phyloP scores from a whole-genome alignment of 306 rosid species.

The Vicia villosa region DNA sequence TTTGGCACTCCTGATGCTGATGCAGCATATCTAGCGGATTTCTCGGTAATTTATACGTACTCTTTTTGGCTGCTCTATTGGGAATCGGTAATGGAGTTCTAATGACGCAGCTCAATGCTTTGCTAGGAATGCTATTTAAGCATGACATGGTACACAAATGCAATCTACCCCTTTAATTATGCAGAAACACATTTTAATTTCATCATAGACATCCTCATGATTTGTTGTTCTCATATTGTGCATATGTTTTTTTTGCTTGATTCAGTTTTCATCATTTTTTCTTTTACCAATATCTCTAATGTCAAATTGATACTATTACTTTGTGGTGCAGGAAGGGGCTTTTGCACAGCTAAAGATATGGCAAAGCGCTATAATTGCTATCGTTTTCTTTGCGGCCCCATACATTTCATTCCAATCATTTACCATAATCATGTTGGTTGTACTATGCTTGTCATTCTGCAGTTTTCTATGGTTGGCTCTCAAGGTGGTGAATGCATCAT shows the following conservation, averaged over 20 bases:
- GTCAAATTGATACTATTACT: conserved; percentile 28
- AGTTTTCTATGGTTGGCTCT: conserved; percentile 55
- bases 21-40: conserved; percentile 60
- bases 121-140: conserved; percentile 82
- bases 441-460: conserved; percentile 45
- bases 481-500: conserved; percentile 41
- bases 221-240: too few relatives aligned
- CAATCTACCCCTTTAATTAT: too few relatives aligned
- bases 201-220: too few relatives aligned
- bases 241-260: too few relatives aligned
- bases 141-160: conserved; percentile 62
- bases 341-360: conserved; percentile 93
- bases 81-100: conserved; percentile 88
- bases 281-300: not conserved
- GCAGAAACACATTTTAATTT: too few relatives aligned
- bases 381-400: conserved; percentile 67
- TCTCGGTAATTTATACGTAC: conserved; percentile 56
- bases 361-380: conserved; percentile 77
- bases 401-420: conserved; percentile 62
- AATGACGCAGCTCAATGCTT: conserved; percentile 82
- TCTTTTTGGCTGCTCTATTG: conserved; percentile 75
- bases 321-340: conserved; percentile 81
- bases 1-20: conserved; percentile 22
- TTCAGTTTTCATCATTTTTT: not conserved
- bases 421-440: conserved; percentile 55